Base-by-base conservation (phyloP, 179 eudicot genomes). In the Patellifolia procumbens region DNA sequence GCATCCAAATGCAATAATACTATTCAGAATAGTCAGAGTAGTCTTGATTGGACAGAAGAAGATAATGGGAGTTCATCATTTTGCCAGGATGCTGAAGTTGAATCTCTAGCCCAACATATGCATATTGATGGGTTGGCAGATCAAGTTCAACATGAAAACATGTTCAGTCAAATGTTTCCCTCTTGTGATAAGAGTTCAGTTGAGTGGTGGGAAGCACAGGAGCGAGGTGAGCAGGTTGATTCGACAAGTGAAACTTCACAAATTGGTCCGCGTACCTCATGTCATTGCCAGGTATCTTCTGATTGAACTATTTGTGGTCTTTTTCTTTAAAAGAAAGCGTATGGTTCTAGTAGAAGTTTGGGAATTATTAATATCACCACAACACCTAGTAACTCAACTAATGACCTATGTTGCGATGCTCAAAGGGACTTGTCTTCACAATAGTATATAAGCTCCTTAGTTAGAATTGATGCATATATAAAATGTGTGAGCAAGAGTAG, bases 141-240 rank as follows among this genome's bases (percentile, higher is more conserved):
- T 88, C 89, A 88, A 56, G 66, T 16, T 78, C 76, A 78, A 73
- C 67, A 51, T 66, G 65, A 76, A 49, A 34, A 72, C 32, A 58
- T 42, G 5, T 22, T 34, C 7, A 48, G 80, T 79, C 69, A 63
- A 42, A 55, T 74, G 67, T 70, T 68, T 39, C 70, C 76, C 58
- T 75, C 85, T 48, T 73, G 73, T 56, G 37, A 76, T 53, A 79
- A 76, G 81, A 79, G 68, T 79, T 77, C 88, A 37, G 82, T 81
- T 73, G 98, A 91, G 73, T 94, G 97, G 97, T 91, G 97, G 97
- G 97, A 90, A 81, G 77, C 86, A 71, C 97, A 91, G 80, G 94
- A 93, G 73, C 79, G 90, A 73, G 91, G 90, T 76, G 79, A 85
- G 79, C 90, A 80, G 61, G 87, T 88, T 81, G 90, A 84, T 83